Evolutionary conservation across 768 basidiomycete species (phyloP).

Genomic region (Xanthoconium stramineum): DNA sequence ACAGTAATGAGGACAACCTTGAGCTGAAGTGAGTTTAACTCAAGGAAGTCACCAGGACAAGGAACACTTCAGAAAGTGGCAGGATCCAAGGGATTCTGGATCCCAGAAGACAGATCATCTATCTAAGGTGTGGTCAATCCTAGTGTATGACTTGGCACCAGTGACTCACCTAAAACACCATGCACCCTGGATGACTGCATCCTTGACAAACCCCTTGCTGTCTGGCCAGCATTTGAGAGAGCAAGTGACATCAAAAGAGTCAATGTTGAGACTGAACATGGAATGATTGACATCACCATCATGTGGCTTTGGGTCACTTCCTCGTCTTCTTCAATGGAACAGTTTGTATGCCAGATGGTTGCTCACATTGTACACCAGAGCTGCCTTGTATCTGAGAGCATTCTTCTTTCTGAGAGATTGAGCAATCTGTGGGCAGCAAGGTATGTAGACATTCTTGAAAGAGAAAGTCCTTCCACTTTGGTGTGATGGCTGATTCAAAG

Average conservation of each 20-base stretch:
- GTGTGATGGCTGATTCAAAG: constrained; percentile 97
- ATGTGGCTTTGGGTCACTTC: constrained; percentile 27
- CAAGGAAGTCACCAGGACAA: constrained; percentile 84
- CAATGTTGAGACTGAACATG: constrained; percentile 90
- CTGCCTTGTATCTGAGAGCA: constrained; percentile 48
- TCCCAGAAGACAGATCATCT: constrained; percentile 86
- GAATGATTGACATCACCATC: constrained; percentile 73
- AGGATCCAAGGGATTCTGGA: constrained; percentile 77
- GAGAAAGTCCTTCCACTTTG: constrained; percentile 97
- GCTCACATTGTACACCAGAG: constrained; percentile 72
- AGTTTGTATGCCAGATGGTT: constrained; percentile 72
- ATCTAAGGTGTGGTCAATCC: constrained; percentile 45
- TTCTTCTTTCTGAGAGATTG: constrained; percentile 16
- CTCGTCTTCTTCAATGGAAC: constrained; percentile 59
- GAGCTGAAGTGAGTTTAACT: constrained; percentile 82
- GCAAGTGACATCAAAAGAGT: constrained; percentile 92
- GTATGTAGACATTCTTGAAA: constrained; percentile 95
- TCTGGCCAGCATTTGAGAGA: constrained; percentile 92
- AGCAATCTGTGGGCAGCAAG: constrained; percentile 57
- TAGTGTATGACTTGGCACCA: background rate
- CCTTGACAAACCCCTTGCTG: constrained; percentile 91
- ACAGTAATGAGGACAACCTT: constrained; percentile 94
- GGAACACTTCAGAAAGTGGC: constrained; percentile 73
- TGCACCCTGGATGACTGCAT: constrained; percentile 92
- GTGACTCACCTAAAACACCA: constrained; percentile 75